These are phyloP conservation scores for Mimosa bimucronata DNA, from an alignment of 306 rosid genomes.

Conservation along the genomic window DNA sequence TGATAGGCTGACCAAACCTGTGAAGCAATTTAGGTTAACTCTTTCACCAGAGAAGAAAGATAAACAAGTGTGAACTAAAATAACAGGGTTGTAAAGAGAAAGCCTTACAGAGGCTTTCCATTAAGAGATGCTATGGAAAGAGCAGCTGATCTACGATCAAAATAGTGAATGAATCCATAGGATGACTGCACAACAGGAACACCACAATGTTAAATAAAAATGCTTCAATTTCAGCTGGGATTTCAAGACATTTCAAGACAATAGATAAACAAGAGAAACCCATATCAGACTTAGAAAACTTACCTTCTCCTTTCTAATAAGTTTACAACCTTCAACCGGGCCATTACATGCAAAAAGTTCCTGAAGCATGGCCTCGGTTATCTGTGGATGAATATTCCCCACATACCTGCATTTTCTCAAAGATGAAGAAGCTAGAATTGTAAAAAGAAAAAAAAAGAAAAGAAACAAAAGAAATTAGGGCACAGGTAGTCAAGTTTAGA, in stretches of 20 bases:
- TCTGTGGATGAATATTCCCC: constrained; percentile 93
- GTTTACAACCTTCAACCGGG: constrained; percentile 91
- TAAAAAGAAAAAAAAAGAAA: constrained; percentile 46
- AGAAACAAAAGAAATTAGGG: constrained; percentile 49
- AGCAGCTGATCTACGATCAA: constrained; percentile 96
- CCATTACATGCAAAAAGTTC: constrained; percentile 94
- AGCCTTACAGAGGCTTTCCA: constrained; percentile 91
- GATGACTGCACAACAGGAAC: constrained; percentile 77
- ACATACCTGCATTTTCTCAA: constrained; percentile 86
- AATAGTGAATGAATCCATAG: constrained; percentile 93
- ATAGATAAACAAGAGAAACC: constrained; percentile 29
- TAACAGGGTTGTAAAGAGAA: background rate
- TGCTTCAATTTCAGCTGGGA: constrained; percentile 9
- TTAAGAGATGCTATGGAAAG: constrained; percentile 87
- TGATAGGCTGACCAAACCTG: constrained; percentile 99
- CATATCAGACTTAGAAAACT: background rate
- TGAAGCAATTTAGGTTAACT: constrained; percentile 37
- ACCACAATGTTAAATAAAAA: constrained; percentile 31
- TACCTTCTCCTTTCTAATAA: constrained; percentile 94
- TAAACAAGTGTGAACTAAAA: background rate
- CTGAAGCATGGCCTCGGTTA: constrained; percentile 94
- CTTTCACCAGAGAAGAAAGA: background rate
- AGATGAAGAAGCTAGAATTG: constrained; percentile 55
- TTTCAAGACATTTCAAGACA: constrained; percentile 25
- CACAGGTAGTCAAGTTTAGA: constrained; percentile 39